Evolutionary conservation across 2,329 filamentous ascomycete genomes (phyloP).

Genomic region (Ciborinia camelliae): DNA sequence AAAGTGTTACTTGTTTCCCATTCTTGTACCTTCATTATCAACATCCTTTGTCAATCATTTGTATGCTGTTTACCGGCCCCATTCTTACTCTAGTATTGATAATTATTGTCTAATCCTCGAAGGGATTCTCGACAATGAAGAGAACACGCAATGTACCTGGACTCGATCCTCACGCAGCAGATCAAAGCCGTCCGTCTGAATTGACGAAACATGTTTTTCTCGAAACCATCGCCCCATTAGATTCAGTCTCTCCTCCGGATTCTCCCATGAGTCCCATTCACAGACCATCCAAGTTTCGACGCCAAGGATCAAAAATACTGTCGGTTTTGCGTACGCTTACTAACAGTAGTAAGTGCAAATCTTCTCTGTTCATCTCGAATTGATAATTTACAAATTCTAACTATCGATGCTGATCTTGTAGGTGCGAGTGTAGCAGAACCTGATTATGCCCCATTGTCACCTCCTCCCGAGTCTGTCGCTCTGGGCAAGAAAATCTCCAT

Average conservation of each 20-base stretch:
- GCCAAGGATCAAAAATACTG: constrained; percentile 43
- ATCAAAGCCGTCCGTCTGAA: neutral
- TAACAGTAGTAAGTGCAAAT: constrained; percentile 37
- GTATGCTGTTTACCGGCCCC: constrained; percentile 4
- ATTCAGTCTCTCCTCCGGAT: constrained; percentile 29
- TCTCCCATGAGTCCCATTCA: constrained; percentile 27
- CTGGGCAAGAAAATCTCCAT: constrained; percentile 40
- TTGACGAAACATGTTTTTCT: neutral
- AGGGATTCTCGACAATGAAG: constrained; percentile 25
- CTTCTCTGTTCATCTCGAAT: neutral
- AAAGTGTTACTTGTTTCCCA: neutral
- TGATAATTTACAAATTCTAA: neutral
- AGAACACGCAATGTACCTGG: constrained; percentile 24
- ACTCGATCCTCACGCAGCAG: constrained; percentile 14
- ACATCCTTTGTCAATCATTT: constrained; percentile 13
- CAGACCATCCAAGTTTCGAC: constrained; percentile 40
- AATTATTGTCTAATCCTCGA: neutral
- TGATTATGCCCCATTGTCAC: constrained; percentile 12
- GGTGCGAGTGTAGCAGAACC: neutral
- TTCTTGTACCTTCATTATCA: neutral
- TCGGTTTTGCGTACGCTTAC: constrained; percentile 44
- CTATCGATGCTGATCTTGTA: neutral
- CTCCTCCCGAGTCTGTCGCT: constrained; percentile 6
- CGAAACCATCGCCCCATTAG: neutral
- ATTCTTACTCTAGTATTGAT: constrained; percentile 18